Conservation (phyloP, 2,329 filamentous ascomycete species). For the Clonostachys rhizophaga region DNA sequence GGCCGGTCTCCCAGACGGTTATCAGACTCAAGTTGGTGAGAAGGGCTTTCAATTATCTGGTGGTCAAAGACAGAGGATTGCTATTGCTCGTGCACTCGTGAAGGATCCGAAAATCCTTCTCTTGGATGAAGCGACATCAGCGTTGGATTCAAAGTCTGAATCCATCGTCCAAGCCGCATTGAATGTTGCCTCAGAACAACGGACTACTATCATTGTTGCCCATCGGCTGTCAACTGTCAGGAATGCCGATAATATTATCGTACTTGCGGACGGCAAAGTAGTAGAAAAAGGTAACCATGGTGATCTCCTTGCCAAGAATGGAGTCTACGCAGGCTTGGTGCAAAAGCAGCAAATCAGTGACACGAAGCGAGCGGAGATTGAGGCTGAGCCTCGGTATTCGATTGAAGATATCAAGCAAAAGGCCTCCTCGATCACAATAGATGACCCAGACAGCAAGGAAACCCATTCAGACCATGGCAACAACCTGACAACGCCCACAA, state of each 20-base stretch:
- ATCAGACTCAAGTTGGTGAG: constrained; percentile 55
- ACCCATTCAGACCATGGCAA: no score
- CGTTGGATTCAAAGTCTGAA: constrained; percentile 80
- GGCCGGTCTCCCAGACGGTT: constrained; percentile 36
- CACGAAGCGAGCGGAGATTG: no score
- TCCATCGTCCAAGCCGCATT: constrained; percentile 66
- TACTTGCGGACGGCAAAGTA: constrained; percentile 81
- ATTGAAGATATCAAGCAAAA: no score
- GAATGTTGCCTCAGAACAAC: constrained; percentile 72
- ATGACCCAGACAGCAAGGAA: no score
- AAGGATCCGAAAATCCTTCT: constrained; percentile 47
- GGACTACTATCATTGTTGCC: constrained; percentile 94
- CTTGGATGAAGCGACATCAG: constrained; percentile 69
- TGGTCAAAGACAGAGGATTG: constrained; percentile 60
- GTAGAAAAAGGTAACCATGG: constrained; percentile 90
- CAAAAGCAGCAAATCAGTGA: no score
- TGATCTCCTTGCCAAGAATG: constrained; percentile 61
- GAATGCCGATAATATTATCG: constrained; percentile 91
- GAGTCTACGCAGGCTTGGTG: constrained; percentile 52
- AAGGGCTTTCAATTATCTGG: constrained; percentile 56
- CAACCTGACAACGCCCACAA: no score
- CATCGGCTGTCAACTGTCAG: constrained; percentile 94
- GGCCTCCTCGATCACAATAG: no score
- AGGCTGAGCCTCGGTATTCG: no score
- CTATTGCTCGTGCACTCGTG: constrained; percentile 43